Evolutionary conservation across 495 filamentous ascomycete genomes (phyloP).

Genomic region (Daldinia grandis): DNA sequence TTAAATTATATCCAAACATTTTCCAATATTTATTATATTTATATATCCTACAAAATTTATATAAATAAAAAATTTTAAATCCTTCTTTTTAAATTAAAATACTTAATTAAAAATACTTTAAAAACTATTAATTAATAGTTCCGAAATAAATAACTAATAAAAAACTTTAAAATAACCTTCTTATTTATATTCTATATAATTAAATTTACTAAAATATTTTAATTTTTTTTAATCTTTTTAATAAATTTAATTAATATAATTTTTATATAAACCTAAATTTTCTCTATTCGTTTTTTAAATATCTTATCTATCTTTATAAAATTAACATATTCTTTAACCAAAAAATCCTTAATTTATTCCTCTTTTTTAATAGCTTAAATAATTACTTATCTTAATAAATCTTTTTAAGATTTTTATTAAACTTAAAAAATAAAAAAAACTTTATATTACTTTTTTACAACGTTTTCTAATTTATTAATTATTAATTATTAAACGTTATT

Average conservation of each 20-base stretch:
- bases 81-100: background rate
- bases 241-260: background rate
- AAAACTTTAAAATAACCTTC: background rate
- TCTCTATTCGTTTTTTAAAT: background rate
- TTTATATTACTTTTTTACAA: background rate
- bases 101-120: background rate
- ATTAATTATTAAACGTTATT: background rate
- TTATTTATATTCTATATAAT: background rate
- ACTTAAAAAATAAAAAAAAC: background rate
- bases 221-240: background rate
- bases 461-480: background rate
- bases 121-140: too few relatives aligned
- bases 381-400: background rate
- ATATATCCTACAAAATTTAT: background rate
- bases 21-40: background rate
- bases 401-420: background rate
- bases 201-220: background rate
- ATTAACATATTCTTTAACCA: background rate
- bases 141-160: background rate
- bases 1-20: background rate
- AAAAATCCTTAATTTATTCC: too few relatives aligned
- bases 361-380: too few relatives aligned
- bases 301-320: background rate
- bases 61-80: background rate
- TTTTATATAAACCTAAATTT: background rate